Evolutionary conservation across 1,284 basidiomycete species (phyloP).

Genomic region (Heterobasidion occidentale): DNA sequence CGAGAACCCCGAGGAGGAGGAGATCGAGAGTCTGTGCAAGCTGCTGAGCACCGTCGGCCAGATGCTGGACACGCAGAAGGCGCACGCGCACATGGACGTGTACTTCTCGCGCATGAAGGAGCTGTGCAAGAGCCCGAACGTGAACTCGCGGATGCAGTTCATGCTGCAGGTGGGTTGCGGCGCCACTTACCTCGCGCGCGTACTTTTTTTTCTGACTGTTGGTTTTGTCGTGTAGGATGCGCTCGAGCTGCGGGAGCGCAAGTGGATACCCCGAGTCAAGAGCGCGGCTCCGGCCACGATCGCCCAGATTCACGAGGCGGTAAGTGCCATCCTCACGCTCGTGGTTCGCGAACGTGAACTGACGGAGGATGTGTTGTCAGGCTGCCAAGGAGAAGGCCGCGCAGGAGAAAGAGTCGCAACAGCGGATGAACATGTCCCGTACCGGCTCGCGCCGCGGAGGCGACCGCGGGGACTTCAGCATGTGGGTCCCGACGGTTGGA

Average conservation of each 20-base stretch:
- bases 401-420: constrained; percentile 52
- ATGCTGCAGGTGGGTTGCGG: constrained; percentile 75
- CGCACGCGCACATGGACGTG: constrained; percentile 80
- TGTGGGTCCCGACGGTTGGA: constrained; percentile 79
- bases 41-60: constrained; percentile 85
- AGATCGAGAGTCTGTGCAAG: constrained; percentile 94
- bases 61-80: constrained; percentile 75
- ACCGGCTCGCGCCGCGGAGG: constrained; percentile 87
- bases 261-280: constrained; percentile 73
- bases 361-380: constrained; percentile 19
- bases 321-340: constrained; percentile 29
- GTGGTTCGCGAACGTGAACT: neutral
- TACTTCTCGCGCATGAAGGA: constrained; percentile 90
- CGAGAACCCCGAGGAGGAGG: constrained; percentile 93
- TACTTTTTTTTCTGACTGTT: neutral
- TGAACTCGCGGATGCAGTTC: constrained; percentile 87
- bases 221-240: constrained; percentile 30
- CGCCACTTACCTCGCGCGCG: constrained; percentile 6
- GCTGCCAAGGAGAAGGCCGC: constrained; percentile 65
- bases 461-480: constrained; percentile 50
- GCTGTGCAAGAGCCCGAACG: constrained; percentile 64
- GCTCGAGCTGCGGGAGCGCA: constrained; percentile 79
- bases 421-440: constrained; percentile 54
- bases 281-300: constrained; percentile 83
- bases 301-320: constrained; percentile 83